Evolutionary conservation across 1,139 yeast genomes (phyloP).

Genomic region (Pichia norvegensis): DNA sequence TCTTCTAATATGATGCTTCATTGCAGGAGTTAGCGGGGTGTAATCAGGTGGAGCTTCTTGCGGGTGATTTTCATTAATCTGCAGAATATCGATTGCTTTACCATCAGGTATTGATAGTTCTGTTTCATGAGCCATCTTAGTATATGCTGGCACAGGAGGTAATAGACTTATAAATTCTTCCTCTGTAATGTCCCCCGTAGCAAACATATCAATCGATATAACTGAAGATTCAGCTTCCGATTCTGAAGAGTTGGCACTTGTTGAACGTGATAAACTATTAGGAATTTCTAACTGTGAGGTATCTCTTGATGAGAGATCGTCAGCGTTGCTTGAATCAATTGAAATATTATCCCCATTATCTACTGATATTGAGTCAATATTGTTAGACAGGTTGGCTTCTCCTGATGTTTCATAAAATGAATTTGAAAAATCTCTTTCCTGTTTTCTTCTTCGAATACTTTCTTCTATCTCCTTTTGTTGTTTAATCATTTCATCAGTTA

Average conservation of each 20-base stretch:
- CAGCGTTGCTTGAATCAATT: neutral
- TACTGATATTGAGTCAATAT: too few relatives aligned
- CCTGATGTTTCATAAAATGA: neutral
- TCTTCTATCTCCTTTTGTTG: constrained; percentile 11
- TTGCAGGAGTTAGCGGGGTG: constrained; percentile 19
- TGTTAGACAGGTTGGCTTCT: too few relatives aligned
- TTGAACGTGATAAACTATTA: constrained; percentile 4
- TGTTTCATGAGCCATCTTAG: constrained; percentile 18
- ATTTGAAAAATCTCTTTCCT: neutral
- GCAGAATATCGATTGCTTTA: constrained; percentile 21
- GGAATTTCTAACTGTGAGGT: constrained; percentile 13
- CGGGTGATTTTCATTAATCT: constrained; percentile 19
- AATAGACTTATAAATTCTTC: constrained; percentile 18
- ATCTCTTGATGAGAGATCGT: neutral
- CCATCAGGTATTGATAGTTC: constrained; percentile 24
- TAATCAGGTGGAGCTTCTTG: constrained; percentile 25
- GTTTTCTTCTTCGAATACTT: constrained; percentile 1
- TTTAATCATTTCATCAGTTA: constrained; percentile 10
- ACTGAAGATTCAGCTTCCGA: constrained; percentile 1
- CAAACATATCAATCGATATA: constrained; percentile 1
- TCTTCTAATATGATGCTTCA: constrained; percentile 16
- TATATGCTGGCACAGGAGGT: constrained; percentile 26
- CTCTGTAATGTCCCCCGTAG: constrained; percentile 12
- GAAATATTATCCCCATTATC: neutral
- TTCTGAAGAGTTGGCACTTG: constrained; percentile 2